phyloP scores from a whole-genome alignment of 768 basidiomycete species.

The Leccinum olivaceopallidum region DNA sequence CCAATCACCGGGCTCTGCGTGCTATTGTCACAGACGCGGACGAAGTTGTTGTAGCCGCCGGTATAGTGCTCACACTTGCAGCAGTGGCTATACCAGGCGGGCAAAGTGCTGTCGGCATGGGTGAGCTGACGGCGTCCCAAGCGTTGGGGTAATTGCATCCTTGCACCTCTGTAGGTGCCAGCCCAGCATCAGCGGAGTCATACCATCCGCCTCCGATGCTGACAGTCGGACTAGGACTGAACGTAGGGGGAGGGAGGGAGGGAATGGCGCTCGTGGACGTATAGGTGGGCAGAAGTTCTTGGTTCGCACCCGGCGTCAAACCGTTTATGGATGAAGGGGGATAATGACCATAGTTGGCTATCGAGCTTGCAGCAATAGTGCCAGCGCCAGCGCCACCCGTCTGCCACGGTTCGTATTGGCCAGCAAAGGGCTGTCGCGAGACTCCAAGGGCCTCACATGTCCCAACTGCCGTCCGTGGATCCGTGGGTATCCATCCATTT shows the following conservation, averaged over 20 bases:
- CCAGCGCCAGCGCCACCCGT: slow-evolving; percentile 64
- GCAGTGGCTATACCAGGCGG: slow-evolving; percentile 15
- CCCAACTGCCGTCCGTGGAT: slow-evolving; percentile 69
- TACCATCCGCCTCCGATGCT: slow-evolving; percentile 58
- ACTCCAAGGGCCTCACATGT: slow-evolving; percentile 59
- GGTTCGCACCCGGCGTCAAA: slow-evolving; percentile 38
- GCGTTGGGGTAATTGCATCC: slow-evolving; percentile 68
- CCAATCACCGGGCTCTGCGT: slow-evolving; percentile 8
- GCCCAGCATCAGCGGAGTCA: slow-evolving; percentile 47
- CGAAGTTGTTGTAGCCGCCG: slow-evolving; percentile 8
- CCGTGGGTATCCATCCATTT: slow-evolving; percentile 76
- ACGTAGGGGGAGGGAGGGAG: slow-evolving; percentile 57
- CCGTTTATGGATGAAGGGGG: slow-evolving; percentile 53
- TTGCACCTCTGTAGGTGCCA: slow-evolving; percentile 56
- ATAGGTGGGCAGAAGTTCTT: slow-evolving; percentile 55
- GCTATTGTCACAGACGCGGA: slow-evolving; percentile 2
- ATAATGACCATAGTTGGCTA: slow-evolving; percentile 47
- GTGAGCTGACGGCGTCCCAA: slow-evolving; percentile 56
- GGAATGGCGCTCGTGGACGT: slow-evolving; percentile 58
- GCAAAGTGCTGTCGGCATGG: slow-evolving; percentile 50
- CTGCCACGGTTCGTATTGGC: slow-evolving; percentile 60
- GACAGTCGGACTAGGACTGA: slow-evolving; percentile 45
- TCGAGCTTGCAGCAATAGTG: slow-evolving; percentile 44
- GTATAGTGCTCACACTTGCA: slow-evolving; percentile 1
- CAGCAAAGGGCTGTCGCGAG: slow-evolving; percentile 45